A percentile compares a stretch with the other conserved stretches of the same genome.
These are phyloP conservation scores for Nannochloris sp. DNA, from an alignment of 139 green algal species.

Conservation along the genomic window DNA sequence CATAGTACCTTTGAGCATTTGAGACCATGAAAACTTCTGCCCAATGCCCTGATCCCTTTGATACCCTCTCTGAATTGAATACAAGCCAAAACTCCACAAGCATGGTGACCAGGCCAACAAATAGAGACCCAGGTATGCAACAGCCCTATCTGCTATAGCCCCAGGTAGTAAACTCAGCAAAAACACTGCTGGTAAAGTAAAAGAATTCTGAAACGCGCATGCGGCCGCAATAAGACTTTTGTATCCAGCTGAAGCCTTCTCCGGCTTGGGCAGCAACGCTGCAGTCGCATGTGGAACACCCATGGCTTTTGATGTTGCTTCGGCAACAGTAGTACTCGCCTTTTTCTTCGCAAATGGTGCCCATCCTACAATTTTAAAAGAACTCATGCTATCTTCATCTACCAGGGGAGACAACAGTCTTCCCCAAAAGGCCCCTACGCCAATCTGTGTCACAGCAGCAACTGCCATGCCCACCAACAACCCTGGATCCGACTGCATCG, in stretches of 20 bases:
- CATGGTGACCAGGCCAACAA: slow-evolving; percentile 46
- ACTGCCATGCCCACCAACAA: slow-evolving; percentile 21
- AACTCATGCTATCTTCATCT: slow-evolving; percentile 3
- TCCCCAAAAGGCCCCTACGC: slow-evolving; percentile 16
- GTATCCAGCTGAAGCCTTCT: slow-evolving; percentile 10
- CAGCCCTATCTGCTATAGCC: slow-evolving; percentile 9
- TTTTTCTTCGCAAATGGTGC: not conserved
- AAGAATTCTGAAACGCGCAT: slow-evolving; percentile 59
- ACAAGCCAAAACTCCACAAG: slow-evolving; percentile 47
- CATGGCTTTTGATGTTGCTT: slow-evolving; percentile 21
- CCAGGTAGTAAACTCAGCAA: slow-evolving; percentile 37
- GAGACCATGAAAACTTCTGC: not conserved
- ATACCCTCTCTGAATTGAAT: slow-evolving; percentile 14
- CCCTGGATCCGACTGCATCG: not conserved
- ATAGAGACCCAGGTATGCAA: slow-evolving; percentile 33
- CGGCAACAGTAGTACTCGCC: slow-evolving; percentile 14
- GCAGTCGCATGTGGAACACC: slow-evolving; percentile 20
- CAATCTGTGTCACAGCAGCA: slow-evolving; percentile 14
- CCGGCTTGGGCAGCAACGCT: slow-evolving; percentile 16
- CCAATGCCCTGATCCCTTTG: not conserved
- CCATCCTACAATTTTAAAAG: not conserved
- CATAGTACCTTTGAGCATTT: slow-evolving; percentile 8
- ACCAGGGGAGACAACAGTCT: slow-evolving; percentile 13
- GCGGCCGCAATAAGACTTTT: slow-evolving; percentile 29
- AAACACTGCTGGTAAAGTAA: slow-evolving; percentile 55